A percentile compares a stretch with the other conserved stretches of the same genome.
These are phyloP conservation scores for Leavenworthia alabamica DNA, from an alignment of 345 rosid species.

Conservation along the genomic window DNA sequence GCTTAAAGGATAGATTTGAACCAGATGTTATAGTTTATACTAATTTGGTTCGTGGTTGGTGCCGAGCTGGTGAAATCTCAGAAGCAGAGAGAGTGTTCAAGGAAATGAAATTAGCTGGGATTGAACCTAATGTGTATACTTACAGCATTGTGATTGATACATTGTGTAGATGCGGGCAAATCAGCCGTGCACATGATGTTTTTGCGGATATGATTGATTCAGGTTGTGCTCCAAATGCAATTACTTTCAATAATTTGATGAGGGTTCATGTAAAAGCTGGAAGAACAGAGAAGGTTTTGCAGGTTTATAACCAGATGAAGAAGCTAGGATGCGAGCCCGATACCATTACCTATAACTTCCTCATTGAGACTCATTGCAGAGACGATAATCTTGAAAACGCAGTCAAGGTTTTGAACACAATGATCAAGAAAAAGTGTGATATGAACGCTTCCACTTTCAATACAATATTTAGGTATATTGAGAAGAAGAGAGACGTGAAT, in stretches of 20 bases:
- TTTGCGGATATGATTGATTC: slow-evolving; percentile 82
- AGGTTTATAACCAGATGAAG: slow-evolving; percentile 93
- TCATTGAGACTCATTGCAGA: slow-evolving; percentile 68
- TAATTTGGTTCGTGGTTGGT: slow-evolving; percentile 80
- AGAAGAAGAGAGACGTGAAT: slow-evolving; percentile 68
- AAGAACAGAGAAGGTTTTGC: slow-evolving; percentile 81
- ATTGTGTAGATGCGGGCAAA: slow-evolving; percentile 76
- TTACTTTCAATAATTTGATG: slow-evolving; percentile 84
- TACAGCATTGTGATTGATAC: slow-evolving; percentile 81
- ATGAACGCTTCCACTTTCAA: slow-evolving; percentile 76
- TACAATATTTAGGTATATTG: slow-evolving; percentile 59
- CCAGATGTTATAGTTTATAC: slow-evolving; percentile 76
- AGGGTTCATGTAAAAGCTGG: slow-evolving; percentile 83
- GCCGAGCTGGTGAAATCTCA: slow-evolving; percentile 54
- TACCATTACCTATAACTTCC: slow-evolving; percentile 61
- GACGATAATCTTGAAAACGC: slow-evolving; percentile 62
- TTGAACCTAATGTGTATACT: slow-evolving; percentile 75
- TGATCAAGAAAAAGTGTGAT: slow-evolving; percentile 54
- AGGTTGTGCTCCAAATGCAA: slow-evolving; percentile 61
- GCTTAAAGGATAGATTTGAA: slow-evolving; percentile 52
- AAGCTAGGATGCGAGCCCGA: slow-evolving; percentile 58
- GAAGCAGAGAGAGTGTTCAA: slow-evolving; percentile 72
- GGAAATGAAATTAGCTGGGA: slow-evolving; percentile 72
- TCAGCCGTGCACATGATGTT: slow-evolving; percentile 79
- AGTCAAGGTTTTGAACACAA: slow-evolving; percentile 53